Evolutionary conservation across 495 filamentous ascomycete genomes (phyloP), one percentile per base, ranked within the genome.

Genomic region (Penicillium argentinense): DNA sequence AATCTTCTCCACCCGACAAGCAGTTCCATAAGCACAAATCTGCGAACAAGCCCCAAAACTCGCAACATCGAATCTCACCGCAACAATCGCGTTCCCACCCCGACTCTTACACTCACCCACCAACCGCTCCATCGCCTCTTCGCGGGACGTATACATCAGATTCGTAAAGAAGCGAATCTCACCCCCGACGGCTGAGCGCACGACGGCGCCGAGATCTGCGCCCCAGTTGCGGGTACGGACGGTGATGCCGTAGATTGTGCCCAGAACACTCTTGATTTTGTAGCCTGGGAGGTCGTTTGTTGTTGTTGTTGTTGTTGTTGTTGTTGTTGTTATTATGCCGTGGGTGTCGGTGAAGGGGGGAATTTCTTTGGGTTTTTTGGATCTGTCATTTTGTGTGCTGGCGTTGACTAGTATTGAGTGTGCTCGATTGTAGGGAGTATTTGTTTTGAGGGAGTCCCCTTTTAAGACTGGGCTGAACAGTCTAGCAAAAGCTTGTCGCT

Each of bases 271-370:
- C 17, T 72, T 69, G 21, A 82, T 67, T 41, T 76, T 78, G 65
- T 81, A 80, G 14, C 77, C 79, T 0, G 79, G 81, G 2, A 84
- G 51, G 50, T 83, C 68, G 45, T 66, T 67, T 61, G 63, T 71
- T 4, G 64, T 83, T 4, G 76, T 73, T 5, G 76, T 81, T 47
- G 81, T 73, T 29, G 82, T 69, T n/a, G n/a, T 67, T 61, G 63
- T 71, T 4, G 64, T 83, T 4, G 76, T 73, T 5, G 76, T 81
- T 47, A 82, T 73, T 29, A 82, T 69, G 30, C 79, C 78, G 34
- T 80, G 68, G 21, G 80, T 82, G 39, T 83, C 79, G 52, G 73
- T 76, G 74, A 80, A 84, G 67, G 77, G 81, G 61, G 43, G n/a
- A 49, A 37, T 21, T 39, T 52, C 26, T 52, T 52, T 28, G 26